Evolutionary conservation across 2,329 filamentous ascomycete genomes (phyloP).

Genomic region (Aspergillus sp.): DNA sequence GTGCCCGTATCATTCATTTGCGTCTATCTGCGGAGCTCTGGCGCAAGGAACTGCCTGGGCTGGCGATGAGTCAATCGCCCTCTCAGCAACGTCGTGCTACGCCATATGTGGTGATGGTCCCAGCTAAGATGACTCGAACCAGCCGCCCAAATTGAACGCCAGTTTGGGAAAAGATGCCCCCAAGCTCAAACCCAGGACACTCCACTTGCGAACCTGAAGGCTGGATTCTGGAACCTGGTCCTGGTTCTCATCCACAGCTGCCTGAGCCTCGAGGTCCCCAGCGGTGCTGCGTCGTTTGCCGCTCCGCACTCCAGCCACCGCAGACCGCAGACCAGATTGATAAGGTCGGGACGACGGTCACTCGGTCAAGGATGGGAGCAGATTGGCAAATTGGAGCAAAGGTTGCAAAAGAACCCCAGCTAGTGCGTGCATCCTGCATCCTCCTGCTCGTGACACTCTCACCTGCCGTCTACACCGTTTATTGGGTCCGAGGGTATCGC

Average conservation of each 20-base stretch:
- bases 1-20: conserved; percentile 1
- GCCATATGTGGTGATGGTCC: neutral
- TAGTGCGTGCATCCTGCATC: neutral
- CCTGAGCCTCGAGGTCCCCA: too few species aligned
- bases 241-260: too few species aligned
- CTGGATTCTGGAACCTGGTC: too few species aligned
- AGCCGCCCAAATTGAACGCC: too few species aligned
- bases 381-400: too few species aligned
- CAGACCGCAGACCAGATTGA: neutral
- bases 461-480: neutral
- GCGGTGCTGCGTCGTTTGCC: neutral
- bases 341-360: neutral
- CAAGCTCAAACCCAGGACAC: too few species aligned
- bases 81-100: neutral
- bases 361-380: neutral
- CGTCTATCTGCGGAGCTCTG: neutral
- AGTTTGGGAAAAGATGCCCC: too few species aligned
- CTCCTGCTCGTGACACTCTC: neutral
- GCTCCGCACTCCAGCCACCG: neutral
- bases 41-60: neutral
- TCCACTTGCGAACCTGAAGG: too few species aligned
- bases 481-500: too few species aligned
- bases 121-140: too few species aligned
- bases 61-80: neutral
- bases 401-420: too few species aligned